Base-by-base conservation (phyloP, 495 filamentous ascomycete species). In the Neurospora sp. region DNA sequence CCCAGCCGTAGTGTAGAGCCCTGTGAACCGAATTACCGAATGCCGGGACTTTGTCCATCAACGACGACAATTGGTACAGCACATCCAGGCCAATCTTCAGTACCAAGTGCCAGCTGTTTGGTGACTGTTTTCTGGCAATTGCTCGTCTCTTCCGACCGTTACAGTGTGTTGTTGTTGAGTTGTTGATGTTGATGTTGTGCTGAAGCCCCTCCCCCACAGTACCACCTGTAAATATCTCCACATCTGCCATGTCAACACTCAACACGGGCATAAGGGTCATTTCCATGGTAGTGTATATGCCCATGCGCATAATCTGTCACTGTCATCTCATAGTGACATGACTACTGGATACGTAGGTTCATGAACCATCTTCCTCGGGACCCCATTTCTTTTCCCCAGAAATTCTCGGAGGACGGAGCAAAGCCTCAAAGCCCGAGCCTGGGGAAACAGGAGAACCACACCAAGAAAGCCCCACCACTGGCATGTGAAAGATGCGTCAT, bases 401-500 rank as follows among this genome's bases (percentile, higher is more conserved):
- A 61, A 61, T 9, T 5, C 35, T 61, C 27, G 20, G 53, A 61
- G 14, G 2, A 17, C 53, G 53, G 14, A 31, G 14, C 53, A 35
- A 61, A 61, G 53, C n/a, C 53, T 61, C 53, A 61, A 53, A 61
- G 22, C 53, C 22, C 53, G 53, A 61, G 53, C 53, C 53, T 65
- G 53, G 53, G 53, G 53, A 17, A 59, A 59, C 45, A 61, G 53
- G 53, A 53, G 45, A 53, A 53, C n/a, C 12, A 10, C 12, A 10
- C 3, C 0, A 20, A 27, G 27, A 14, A 65, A 35, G 16, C 12
- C 27, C 53, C 53, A 65, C 53, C 3, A 37, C n/a, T 72, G 65
- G 70, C 73, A 75, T 75, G 73, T 75, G 73, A 75, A 74, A 73
- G 45, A 75, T 75, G 74, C 74, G 74, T 75, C 74, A 75, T 75